Conservation (phyloP, 805 yeast species). For the Lipomyces kockii region DNA sequence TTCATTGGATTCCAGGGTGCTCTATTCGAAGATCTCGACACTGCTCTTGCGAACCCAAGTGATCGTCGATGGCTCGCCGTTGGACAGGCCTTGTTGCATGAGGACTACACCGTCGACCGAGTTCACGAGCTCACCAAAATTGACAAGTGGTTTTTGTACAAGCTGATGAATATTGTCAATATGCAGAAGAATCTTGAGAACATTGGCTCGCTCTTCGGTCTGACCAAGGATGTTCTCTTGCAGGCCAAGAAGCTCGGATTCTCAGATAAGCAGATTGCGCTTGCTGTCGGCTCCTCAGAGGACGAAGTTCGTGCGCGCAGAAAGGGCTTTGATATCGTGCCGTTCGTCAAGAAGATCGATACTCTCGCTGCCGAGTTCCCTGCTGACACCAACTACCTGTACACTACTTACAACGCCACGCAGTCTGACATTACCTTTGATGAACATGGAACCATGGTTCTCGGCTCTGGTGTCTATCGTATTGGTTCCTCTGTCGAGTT, state of each 20-base stretch:
- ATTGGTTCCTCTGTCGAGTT: conserved; percentile 98
- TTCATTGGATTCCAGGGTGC: conserved; percentile 88
- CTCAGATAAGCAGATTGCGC: conserved; percentile 90
- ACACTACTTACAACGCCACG: conserved; percentile 94
- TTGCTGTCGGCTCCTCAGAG: conserved; percentile 74
- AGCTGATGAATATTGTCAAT: conserved; percentile 88
- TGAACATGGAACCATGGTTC: conserved; percentile 90
- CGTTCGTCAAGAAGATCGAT: conserved; percentile 95
- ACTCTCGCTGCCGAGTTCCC: conserved; percentile 99
- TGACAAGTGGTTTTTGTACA: conserved; percentile 94
- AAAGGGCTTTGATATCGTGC: conserved; percentile 77
- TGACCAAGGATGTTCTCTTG: conserved; percentile 70
- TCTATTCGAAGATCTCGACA: conserved; percentile 74
- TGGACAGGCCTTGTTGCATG: conserved; percentile 93
- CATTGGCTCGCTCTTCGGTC: conserved; percentile 59
- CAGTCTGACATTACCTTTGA: conserved; percentile 80
- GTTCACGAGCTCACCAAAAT: conserved; percentile 92
- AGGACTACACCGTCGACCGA: conserved; percentile 85
- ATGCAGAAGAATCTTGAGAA: conserved; percentile 81
- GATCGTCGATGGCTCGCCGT: conserved; percentile 98
- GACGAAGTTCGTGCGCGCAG: conserved; percentile 81
- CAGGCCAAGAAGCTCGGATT: conserved; percentile 93
- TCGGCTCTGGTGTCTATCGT: conserved; percentile 99
- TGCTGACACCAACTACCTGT: conserved; percentile 91
- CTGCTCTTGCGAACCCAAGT: conserved; percentile 79